These are phyloP conservation scores for Cercospora sp. DNA, from an alignment of 2,329 filamentous ascomycete genomes.

Conservation along the genomic window DNA sequence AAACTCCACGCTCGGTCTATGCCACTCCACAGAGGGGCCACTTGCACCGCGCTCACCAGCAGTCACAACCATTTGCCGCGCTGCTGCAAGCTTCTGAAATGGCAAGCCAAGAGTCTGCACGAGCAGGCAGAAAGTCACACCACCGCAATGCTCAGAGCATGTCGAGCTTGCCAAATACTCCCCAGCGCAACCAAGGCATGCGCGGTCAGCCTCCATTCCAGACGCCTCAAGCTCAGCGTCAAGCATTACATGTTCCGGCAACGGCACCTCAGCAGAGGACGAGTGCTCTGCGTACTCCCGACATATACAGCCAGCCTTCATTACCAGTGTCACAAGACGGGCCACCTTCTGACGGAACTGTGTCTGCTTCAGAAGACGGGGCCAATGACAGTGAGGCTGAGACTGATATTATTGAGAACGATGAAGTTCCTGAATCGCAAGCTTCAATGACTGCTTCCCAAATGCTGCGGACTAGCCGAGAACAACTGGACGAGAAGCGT, in stretches of 20 bases:
- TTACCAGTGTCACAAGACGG: constrained; percentile 25
- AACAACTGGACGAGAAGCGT: constrained; percentile 40
- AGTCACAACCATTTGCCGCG: constrained; percentile 63
- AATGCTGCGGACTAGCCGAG: constrained; percentile 51
- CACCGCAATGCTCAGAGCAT: constrained; percentile 76
- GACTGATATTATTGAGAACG: constrained; percentile 65
- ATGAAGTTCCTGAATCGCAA: constrained; percentile 69
- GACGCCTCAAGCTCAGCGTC: constrained; percentile 31
- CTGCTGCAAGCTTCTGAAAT: constrained; percentile 74
- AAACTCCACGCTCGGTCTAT: constrained; percentile 49
- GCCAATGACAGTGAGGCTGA: constrained; percentile 45
- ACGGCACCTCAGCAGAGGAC: constrained; percentile 53
- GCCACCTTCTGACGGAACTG: constrained; percentile 60
- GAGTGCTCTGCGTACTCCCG: constrained; percentile 44
- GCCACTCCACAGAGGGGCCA: constrained; percentile 45
- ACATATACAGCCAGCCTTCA: constrained; percentile 30
- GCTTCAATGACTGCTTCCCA: constrained; percentile 76
- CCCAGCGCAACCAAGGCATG: constrained; percentile 54
- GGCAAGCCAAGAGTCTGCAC: constrained; percentile 64
- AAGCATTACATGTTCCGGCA: constrained; percentile 41
- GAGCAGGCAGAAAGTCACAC: constrained; percentile 57
- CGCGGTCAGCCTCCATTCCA: constrained; percentile 53
- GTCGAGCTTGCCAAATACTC: constrained; percentile 80
- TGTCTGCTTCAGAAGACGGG: constrained; percentile 64
- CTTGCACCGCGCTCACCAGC: constrained; percentile 41